phyloP scores from a whole-genome alignment of 192 early-diverging fungal genomes.

The Coemansia sp. region DNA sequence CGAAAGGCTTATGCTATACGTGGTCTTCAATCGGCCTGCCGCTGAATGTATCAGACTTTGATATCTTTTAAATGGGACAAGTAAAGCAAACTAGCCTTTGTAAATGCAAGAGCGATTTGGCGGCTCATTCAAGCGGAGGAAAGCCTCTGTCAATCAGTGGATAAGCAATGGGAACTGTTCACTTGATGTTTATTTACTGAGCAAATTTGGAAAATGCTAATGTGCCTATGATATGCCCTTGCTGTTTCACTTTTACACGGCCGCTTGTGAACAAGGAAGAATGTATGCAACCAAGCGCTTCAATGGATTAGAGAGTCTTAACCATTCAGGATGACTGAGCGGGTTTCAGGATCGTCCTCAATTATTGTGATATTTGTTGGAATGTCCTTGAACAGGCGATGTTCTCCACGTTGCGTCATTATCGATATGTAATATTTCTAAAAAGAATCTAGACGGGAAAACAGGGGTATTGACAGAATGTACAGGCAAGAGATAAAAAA shows the following conservation, averaged over 20 bases:
- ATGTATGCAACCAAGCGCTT: background rate
- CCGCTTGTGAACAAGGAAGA: background rate
- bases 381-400: slow-evolving; percentile 35
- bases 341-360: slow-evolving; percentile 51
- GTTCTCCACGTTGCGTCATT: background rate
- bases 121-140: no score
- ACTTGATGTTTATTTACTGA: background rate
- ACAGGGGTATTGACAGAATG: no score
- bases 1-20: no score
- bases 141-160: no score
- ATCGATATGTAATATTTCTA: background rate
- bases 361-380: slow-evolving; percentile 52
- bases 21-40: no score
- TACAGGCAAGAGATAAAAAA: background rate
- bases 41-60: no score
- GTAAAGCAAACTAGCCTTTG: no score
- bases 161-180: background rate
- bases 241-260: background rate
- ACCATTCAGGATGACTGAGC: slow-evolving; percentile 25
- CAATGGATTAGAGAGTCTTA: background rate
- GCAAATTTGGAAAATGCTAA: background rate
- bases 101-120: no score
- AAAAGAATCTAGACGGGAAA: no score
- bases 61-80: no score
- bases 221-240: background rate